Base-by-base conservation (phyloP, 2,329 filamentous ascomycete species). In the Trichoderma sp. region DNA sequence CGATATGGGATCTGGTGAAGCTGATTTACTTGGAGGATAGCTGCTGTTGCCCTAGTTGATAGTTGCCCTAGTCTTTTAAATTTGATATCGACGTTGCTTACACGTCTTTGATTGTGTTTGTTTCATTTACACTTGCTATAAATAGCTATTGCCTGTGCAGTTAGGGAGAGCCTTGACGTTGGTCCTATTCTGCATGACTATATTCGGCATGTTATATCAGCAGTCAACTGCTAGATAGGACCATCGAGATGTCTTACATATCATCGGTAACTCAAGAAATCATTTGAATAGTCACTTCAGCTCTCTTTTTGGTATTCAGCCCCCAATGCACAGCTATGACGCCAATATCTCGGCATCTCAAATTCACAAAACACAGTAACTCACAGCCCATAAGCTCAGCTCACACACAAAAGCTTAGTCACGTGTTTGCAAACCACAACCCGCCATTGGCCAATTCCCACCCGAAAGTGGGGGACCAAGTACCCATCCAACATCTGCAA, bases 391-490 rank as follows among this genome's bases (percentile, higher is more conserved):
- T 53, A 11, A 53, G 47, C 47, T 53, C 47, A 53, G 47, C 47
- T n/a, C 34, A 51, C 53, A 65, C 21, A 32, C 53, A 8, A 34
- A 28, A 71, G 72, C 68, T 56, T 28, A 73, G 69, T 82, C 81
- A 82, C 81, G 80, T 82, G 81, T 73, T 70, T 14, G 3, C 36
- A 71, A 78, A 73, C 73, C 73, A 43, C 62, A 9, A 2, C 43
- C 66, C 18, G 14, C 76, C 74, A 82, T 82, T 82, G 81, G 81
- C 61, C 81, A 82, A 82, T 82, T 78, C 76, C 62, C 71, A 69
- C 70, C 51, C 72, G 74, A 68, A 73, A 79, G 76, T 77, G 79
- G 80, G 76, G 74, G 78, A 75, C 73, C 73, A 72, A 15, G 73
- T 65, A 51, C 76, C 76, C 77, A 79, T 77, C 80, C 78, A 28